Evolutionary conservation across 177 flowering plant species (phyloP).

Genomic region (Vitis hybrid): DNA sequence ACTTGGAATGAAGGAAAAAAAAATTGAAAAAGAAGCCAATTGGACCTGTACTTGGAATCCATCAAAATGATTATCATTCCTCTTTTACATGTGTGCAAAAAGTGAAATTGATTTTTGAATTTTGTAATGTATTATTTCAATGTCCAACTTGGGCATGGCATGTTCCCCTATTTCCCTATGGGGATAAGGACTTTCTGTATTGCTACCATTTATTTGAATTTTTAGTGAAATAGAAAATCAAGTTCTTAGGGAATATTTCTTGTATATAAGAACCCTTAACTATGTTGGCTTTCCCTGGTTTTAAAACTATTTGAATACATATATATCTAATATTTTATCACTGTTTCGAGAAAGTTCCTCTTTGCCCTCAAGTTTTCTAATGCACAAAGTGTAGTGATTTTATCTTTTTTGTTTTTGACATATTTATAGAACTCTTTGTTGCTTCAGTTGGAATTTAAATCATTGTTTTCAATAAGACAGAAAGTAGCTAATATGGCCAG

Average conservation of each 20-base stretch:
- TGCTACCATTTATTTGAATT: background rate
- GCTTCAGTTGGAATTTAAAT: background rate
- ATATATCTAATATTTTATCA: background rate
- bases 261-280: background rate
- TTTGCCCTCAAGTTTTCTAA: background rate
- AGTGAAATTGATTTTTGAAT: slow-evolving; percentile 24
- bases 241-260: background rate
- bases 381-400: no score
- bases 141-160: slow-evolving; percentile 4
- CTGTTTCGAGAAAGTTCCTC: background rate
- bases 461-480: background rate
- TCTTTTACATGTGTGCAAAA: slow-evolving; percentile 37
- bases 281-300: background rate
- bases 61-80: slow-evolving; percentile 11
- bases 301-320: background rate
- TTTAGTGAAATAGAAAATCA: slow-evolving; percentile 2
- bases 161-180: no score
- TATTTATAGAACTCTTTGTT: no score
- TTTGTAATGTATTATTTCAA: slow-evolving; percentile 27
- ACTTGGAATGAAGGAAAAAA: slow-evolving; percentile 9
- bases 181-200: background rate
- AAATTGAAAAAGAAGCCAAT: background rate
- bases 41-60: slow-evolving; percentile 9
- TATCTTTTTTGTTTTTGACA: background rate
- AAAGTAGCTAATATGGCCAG: background rate